These are phyloP conservation scores for Nelumbo lutea DNA, from an alignment of 164 flowering plant genomes.

Conservation along the genomic window DNA sequence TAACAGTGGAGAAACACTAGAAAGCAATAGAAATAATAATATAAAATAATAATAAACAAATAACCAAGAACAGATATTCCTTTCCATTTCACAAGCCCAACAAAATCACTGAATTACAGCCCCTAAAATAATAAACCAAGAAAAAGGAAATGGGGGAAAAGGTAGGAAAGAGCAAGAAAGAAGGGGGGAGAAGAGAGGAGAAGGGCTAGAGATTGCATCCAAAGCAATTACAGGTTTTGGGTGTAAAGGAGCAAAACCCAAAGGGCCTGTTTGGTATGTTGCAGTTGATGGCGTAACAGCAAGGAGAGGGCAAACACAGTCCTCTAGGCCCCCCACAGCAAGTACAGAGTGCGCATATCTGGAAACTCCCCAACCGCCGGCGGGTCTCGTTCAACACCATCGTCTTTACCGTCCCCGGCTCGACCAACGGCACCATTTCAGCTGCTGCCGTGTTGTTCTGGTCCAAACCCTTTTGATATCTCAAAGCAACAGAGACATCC, in stretches of 20 bases:
- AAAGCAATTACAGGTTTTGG: conserved; percentile 90
- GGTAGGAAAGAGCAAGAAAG: neutral
- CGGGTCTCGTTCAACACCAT: conserved; percentile 58
- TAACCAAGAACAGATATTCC: conserved; percentile 41
- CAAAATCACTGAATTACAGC: conserved; percentile 18
- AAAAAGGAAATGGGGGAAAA: neutral
- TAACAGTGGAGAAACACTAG: too few species aligned
- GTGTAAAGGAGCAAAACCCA: conserved; percentile 88
- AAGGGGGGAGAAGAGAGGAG: neutral
- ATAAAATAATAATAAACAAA: conserved; percentile 24
- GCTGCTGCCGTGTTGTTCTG: neutral
- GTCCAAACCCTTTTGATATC: too few species aligned
- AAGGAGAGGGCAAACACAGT: conserved; percentile 73
- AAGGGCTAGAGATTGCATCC: conserved; percentile 62
- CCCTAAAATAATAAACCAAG: conserved; percentile 2
- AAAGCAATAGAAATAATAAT: neutral
- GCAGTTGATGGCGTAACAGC: conserved; percentile 94
- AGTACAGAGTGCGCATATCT: conserved; percentile 49
- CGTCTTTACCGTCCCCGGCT: conserved; percentile 22
- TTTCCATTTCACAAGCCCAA: conserved; percentile 30
- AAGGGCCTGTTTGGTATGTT: conserved; percentile 92
- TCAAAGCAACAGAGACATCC: too few species aligned
- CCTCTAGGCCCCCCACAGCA: conserved; percentile 87
- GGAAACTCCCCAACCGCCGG: conserved; percentile 43
- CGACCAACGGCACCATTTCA: conserved; percentile 57